Evolutionary conservation across 176 grass and related monocot genomes (phyloP).

Genomic region (Paspalum vaginatum): DNA sequence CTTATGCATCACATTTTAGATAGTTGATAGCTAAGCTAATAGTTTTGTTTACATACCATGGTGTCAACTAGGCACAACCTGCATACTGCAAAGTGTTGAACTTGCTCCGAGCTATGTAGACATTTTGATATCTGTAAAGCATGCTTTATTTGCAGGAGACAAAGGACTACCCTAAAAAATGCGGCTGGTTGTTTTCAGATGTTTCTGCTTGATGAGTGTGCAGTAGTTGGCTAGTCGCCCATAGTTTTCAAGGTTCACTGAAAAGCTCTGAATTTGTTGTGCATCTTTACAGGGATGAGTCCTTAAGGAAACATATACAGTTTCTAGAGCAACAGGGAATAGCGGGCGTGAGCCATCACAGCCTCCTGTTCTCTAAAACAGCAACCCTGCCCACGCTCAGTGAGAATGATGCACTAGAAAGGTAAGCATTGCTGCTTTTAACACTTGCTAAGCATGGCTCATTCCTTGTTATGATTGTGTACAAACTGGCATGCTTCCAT

Average conservation of each 20-base stretch:
- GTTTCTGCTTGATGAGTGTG: slow-evolving; percentile 21
- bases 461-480: slow-evolving; percentile 11
- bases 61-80: neutral
- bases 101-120: neutral
- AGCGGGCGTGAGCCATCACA: slow-evolving; percentile 89
- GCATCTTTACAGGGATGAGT: slow-evolving; percentile 65
- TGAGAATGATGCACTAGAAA: slow-evolving; percentile 49
- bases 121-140: neutral
- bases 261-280: slow-evolving; percentile 14
- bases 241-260: too few relatives aligned
- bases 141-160: slow-evolving; percentile 1
- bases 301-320: slow-evolving; percentile 63
- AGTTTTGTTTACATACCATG: neutral
- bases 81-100: neutral
- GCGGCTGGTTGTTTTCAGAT: slow-evolving; percentile 21
- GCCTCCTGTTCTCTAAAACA: slow-evolving; percentile 86
- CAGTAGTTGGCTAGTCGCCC: too few relatives aligned
- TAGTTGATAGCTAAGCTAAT: neutral
- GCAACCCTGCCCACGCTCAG: slow-evolving; percentile 67
- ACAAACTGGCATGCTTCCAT: neutral
- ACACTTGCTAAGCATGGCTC: neutral
- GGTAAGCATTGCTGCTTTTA: slow-evolving; percentile 41
- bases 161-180: neutral
- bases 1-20: neutral
- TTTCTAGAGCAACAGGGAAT: slow-evolving; percentile 82